Base-by-base conservation (phyloP, 805 yeast species). In the Yamadazyma insecticola region DNA sequence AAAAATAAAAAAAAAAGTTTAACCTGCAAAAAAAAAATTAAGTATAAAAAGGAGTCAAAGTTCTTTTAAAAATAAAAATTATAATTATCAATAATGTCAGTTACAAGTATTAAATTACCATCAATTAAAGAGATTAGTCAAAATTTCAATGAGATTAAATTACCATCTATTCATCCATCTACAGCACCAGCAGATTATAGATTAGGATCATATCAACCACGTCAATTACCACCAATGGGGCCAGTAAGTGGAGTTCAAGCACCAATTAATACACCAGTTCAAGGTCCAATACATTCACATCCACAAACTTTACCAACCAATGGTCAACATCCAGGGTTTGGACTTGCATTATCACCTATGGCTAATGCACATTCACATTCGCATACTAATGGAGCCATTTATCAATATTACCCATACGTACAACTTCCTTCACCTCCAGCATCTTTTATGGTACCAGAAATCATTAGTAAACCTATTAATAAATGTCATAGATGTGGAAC, bases 401-500 rank as follows among this genome's bases (percentile, higher is more conserved):
- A 21, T 45, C 23, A 13, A 39, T 17, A 18, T 32, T 5, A 29
- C 47, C 17, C 24, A 36, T 28, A 35, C 33, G 28, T 18, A 26
- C 45, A 32, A 20, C 28, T 24, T n/a, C 31, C 33, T 4, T 24
- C 32, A 5, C 37, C 37, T 9, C 34, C 28, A 13, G 29, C 35
- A 31, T 28, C 35, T 26, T 52, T 40, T 31, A 43, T 50, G 19
- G 41, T 48, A 0, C 63, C 63, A 2, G 63, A 57, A 39, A 55
- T 57, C 18, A 51, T 57, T 16, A 54, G 55, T 34, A 57, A 56
- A 29, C 56, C 53, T 4, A 37, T 41, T 12, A 60, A 63, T 37
- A 58, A 55, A 38, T 65, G 71, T 33, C 70, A 65, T 33, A 44
- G 71, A 19, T 65, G 71, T 37, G 70, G 70, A 11, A 64, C 70